These are phyloP conservation scores for Candolleomyces efflorescens DNA, from an alignment of 768 basidiomycete genomes.

Conservation along the genomic window DNA sequence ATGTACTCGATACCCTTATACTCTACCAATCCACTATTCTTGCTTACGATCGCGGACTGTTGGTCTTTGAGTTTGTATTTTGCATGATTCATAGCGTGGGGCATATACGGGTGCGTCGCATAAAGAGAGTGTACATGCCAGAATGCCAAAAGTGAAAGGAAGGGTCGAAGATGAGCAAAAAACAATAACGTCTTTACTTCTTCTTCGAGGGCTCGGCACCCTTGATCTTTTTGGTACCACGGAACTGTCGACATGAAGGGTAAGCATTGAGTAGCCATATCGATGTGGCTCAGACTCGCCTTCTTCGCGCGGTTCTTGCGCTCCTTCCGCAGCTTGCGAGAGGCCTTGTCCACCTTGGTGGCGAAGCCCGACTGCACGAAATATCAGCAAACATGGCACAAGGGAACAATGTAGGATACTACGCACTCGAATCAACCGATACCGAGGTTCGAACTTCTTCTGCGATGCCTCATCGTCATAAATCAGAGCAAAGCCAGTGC, in stretches of 20 bases:
- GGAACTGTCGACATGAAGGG: slow-evolving; percentile 51
- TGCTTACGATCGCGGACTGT: slow-evolving; percentile 18
- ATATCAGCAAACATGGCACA: slow-evolving; percentile 4
- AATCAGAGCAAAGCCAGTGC: slow-evolving; percentile 95
- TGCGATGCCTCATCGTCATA: slow-evolving; percentile 95
- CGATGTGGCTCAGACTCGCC: slow-evolving; percentile 36
- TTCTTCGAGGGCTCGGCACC: slow-evolving; percentile 90
- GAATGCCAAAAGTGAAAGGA: slow-evolving; percentile 7
- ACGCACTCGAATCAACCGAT: slow-evolving; percentile 92
- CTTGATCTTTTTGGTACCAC: slow-evolving; percentile 95
- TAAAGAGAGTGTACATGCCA: slow-evolving; percentile 11
- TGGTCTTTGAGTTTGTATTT: slow-evolving; percentile 11
- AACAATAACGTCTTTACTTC: slow-evolving; percentile 51
- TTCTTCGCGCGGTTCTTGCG: slow-evolving; percentile 99
- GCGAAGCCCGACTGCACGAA: slow-evolving; percentile 55
- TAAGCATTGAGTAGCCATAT: neutral
- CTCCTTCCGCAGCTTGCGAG: slow-evolving; percentile 98
- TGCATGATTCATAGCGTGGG: slow-evolving; percentile 8
- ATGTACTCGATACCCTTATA: slow-evolving; percentile 7
- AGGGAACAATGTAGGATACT: neutral
- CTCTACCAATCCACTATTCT: slow-evolving; percentile 1
- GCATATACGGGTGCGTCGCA: slow-evolving; percentile 6
- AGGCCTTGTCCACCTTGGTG: slow-evolving; percentile 82
- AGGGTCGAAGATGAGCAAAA: slow-evolving; percentile 4
- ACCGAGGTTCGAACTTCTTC: slow-evolving; percentile 96